Percentiles rank a stretch among this genome's conserved stretches.
phyloP scores from a whole-genome alignment of 208 protist species.

The Trypanosoma lewisi region DNA sequence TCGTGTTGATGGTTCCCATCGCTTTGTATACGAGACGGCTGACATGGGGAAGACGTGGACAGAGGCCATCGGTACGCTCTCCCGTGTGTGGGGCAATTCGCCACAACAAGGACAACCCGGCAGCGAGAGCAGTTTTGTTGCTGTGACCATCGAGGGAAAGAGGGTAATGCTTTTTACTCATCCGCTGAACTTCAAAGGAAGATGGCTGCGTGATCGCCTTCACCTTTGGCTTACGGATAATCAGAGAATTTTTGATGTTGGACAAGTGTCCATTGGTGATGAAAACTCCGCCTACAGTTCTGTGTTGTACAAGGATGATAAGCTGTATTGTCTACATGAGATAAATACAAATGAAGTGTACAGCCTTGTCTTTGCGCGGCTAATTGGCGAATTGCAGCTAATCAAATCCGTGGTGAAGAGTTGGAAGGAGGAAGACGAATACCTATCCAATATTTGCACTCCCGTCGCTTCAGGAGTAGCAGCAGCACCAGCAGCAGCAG shows the following conservation, averaged over 20 bases:
- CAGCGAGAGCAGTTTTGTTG: constrained; percentile 5
- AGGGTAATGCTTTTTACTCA: constrained; percentile 18
- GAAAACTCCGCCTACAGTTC: not conserved
- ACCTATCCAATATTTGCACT: constrained; percentile 5
- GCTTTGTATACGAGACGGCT: constrained; percentile 11
- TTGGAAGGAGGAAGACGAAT: constrained; percentile 3
- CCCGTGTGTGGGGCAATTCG: constrained; percentile 16
- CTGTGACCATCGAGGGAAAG: constrained; percentile 2
- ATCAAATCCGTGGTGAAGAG: constrained; percentile 7
- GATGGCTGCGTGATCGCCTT: not conserved
- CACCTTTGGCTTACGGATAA: constrained; percentile 21
- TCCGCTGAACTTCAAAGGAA: constrained; percentile 11
- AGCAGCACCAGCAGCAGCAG: not conserved
- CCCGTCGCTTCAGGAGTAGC: not conserved
- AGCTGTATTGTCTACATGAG: not conserved
- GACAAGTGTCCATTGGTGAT: not conserved
- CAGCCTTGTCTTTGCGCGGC: constrained; percentile 9
- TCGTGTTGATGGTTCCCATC: too few species aligned
- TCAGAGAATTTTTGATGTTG: constrained; percentile 6
- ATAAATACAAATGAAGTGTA: not conserved
- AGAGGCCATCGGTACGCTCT: constrained; percentile 6
- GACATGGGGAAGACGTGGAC: constrained; percentile 18
- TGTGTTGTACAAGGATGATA: not conserved
- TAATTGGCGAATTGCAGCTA: constrained; percentile 12
- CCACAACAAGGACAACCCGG: not conserved